Conservation (phyloP, 2,329 filamentous ascomycete genomes). For the Diaporthe sp. region DNA sequence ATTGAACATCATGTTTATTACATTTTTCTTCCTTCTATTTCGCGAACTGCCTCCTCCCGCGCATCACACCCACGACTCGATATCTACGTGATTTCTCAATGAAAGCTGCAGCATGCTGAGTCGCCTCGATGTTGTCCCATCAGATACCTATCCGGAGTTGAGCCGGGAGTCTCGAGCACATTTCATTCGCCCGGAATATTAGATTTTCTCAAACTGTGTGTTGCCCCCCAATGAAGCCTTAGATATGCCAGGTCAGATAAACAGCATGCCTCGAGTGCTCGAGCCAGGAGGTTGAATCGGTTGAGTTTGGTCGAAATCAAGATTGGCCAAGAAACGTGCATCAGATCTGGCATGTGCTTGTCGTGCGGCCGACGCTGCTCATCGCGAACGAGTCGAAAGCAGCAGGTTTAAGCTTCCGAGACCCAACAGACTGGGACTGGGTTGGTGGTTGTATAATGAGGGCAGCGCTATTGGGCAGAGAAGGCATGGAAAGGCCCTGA, state of each 20-base stretch:
- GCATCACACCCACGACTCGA: neutral
- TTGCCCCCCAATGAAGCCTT: neutral
- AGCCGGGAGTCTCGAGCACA: neutral
- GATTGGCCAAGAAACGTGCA: conserved; percentile 6
- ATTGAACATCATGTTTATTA: too few species aligned
- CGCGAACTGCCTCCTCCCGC: neutral
- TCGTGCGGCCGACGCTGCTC: neutral
- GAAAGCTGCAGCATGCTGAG: neutral
- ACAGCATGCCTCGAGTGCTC: neutral
- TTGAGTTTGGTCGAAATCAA: neutral
- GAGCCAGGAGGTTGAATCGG: conserved; percentile 5
- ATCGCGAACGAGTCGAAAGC: neutral
- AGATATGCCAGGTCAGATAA: neutral
- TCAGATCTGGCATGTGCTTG: conserved; percentile 8
- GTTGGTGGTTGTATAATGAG: conserved; percentile 2
- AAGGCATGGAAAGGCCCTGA: neutral
- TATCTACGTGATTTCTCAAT: neutral
- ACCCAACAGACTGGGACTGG: neutral
- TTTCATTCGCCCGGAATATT: neutral
- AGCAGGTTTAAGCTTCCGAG: neutral
- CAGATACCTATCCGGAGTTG: neutral
- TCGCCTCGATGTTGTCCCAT: neutral
- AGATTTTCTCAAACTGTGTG: neutral
- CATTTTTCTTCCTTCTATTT: neutral
- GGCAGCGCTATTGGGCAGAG: neutral